phyloP scores from a whole-genome alignment of 2,329 filamentous ascomycete species.

The Colletotrichum euphorbiae region DNA sequence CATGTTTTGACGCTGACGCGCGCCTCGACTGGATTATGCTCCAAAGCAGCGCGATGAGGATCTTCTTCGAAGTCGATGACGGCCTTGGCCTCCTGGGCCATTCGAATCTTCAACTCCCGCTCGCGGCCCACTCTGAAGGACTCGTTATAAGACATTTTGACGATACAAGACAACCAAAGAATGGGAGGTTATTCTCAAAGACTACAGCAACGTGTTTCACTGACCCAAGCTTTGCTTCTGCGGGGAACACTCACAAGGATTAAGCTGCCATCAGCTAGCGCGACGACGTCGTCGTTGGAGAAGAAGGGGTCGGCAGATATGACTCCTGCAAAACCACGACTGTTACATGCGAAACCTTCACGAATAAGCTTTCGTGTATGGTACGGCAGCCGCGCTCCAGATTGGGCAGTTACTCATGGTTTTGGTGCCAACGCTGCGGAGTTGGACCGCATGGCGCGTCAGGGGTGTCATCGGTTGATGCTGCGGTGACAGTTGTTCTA shows the following conservation, averaged over 20 bases:
- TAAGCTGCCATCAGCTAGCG: constrained; percentile 14
- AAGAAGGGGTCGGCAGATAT: constrained; percentile 22
- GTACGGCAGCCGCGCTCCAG: constrained; percentile 2
- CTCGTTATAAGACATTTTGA: constrained; percentile 22
- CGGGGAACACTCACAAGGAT: constrained; percentile 14
- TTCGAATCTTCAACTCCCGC: constrained; percentile 44
- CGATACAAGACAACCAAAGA: neutral
- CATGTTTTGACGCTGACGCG: constrained; percentile 36
- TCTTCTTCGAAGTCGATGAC: constrained; percentile 39
- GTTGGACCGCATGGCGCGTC: neutral
- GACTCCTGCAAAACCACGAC: constrained; percentile 28
- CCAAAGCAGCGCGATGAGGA: constrained; percentile 38
- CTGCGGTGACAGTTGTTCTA: neutral
- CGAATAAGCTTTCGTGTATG: constrained; percentile 6
- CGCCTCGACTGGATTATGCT: constrained; percentile 34
- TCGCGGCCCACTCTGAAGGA: constrained; percentile 26
- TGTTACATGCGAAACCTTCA: constrained; percentile 32
- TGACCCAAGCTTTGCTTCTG: constrained; percentile 6
- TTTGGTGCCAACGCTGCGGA: neutral
- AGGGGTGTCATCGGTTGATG: constrained; percentile 7
- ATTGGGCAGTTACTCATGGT: neutral
- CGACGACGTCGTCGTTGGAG: neutral
- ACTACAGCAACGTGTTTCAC: neutral
- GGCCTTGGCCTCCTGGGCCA: constrained; percentile 34
- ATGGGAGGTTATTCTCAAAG: neutral